These are phyloP conservation scores for Clarireedia paspali DNA, from an alignment of 2,329 filamentous ascomycete genomes.

Conservation along the genomic window DNA sequence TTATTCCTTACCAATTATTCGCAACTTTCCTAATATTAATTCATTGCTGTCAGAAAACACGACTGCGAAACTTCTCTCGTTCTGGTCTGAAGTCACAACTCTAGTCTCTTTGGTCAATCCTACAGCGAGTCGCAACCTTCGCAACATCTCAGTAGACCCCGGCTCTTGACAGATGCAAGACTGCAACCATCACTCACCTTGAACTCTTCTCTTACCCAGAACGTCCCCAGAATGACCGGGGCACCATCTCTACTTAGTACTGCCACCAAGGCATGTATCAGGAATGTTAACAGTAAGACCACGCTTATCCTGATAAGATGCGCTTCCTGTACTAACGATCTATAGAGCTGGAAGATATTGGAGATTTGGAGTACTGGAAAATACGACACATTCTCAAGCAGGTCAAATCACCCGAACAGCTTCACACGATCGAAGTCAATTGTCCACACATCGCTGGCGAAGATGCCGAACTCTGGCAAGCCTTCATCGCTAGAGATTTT, in stretches of 20 bases:
- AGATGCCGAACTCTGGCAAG: constrained; percentile 67
- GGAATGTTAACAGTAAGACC: constrained; percentile 38
- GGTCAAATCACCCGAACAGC: constrained; percentile 65
- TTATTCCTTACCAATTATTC: not conserved
- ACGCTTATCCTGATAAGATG: not conserved
- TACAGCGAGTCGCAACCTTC: too few species aligned
- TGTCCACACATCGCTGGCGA: constrained; percentile 69
- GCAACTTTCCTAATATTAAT: too few species aligned
- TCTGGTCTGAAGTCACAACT: not conserved
- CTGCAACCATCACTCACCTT: too few species aligned
- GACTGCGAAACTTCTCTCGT: too few species aligned
- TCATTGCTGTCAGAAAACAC: too few species aligned
- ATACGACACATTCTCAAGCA: constrained; percentile 62
- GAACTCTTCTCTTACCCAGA: too few species aligned
- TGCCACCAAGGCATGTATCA: constrained; percentile 43
- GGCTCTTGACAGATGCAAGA: too few species aligned
- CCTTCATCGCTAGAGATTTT: constrained; percentile 73
- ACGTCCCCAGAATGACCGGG: constrained; percentile 16
- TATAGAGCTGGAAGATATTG: constrained; percentile 60
- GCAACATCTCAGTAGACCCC: too few species aligned
- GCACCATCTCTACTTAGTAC: constrained; percentile 43
- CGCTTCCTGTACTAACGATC: constrained; percentile 9
- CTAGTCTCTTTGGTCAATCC: not conserved
- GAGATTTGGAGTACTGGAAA: constrained; percentile 59
- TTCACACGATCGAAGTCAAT: constrained; percentile 65